These are phyloP conservation scores for Heliamphora exappendiculata DNA, from an alignment of 148 eudicot species.

Conservation along the genomic window DNA sequence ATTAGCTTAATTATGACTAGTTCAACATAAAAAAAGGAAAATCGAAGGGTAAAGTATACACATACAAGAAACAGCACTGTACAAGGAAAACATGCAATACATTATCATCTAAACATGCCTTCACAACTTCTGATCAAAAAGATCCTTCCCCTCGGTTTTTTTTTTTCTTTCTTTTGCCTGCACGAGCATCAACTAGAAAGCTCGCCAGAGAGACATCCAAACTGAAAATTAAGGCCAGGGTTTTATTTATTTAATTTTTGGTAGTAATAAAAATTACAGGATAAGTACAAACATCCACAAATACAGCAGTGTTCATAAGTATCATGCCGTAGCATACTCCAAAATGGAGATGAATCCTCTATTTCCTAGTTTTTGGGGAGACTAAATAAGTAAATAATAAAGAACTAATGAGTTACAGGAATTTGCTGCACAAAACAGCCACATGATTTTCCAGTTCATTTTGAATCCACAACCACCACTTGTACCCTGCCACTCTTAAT, in stretches of 20 bases:
- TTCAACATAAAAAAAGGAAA: neutral
- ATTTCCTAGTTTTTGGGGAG: neutral
- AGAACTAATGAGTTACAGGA: neutral
- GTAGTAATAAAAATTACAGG: neutral
- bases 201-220: neutral
- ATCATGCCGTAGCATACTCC: neutral
- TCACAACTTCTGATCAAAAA: neutral
- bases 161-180: too few species aligned
- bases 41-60: neutral
- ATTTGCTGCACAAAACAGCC: neutral
- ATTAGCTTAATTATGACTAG: neutral
- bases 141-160: neutral
- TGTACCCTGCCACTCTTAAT: neutral
- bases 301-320: neutral
- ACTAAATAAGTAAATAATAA: neutral
- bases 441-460: neutral
- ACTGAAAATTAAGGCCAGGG: neutral
- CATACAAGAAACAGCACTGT: neutral
- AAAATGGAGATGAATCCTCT: neutral
- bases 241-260: neutral
- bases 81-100: conserved; percentile 1
- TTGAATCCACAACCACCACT: conserved; percentile 6
- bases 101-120: neutral
- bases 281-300: neutral
- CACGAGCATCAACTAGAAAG: neutral